Evolutionary conservation across 2,329 filamentous ascomycete genomes (phyloP), one percentile per base, ranked within the genome.

Genomic region (Colletotrichum sp.): DNA sequence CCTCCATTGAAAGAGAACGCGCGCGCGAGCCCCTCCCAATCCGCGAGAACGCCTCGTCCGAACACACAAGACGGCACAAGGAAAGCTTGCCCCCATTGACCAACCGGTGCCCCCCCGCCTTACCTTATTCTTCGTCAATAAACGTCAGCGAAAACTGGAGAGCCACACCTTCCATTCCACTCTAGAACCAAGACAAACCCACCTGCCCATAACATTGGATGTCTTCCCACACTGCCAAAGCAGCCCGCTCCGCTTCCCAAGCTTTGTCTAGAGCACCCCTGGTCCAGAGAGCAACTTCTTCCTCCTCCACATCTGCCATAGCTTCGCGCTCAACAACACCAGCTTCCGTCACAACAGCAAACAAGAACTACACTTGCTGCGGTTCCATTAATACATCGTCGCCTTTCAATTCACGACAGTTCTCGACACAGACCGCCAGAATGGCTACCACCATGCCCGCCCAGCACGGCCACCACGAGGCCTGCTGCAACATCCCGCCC

Each of bases 401-500:
- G n/a, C 19, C 25, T 28, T 48, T 68, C 27, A 12, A 6, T 4
- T 28, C 63, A 22, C 34, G 64, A 27, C 63, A 59, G 30, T 65
- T 71, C 27, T 65, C 63, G 36, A 68, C 72, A 25, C 68, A 67
- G 48, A 30, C 72, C 59, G 69, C 77, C 25, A 77, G 48, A n/a
- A 90, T 90, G 88, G 57, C 68, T 6, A 88, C 88, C 80, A 84
- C 86, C 39, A 89, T 89, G 87, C 86, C 86, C 57, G 88, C 88
- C 27, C 85, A 87, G 75, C 85, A 87, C 80, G 90, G 89, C 82
- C 90, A 91, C 82, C 90, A 86, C 80, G 84, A 87, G 82, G 87
- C 90, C 80, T 91, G 90, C 86, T 91, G 90, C 82, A 91, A 89
- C 80, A 86, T 91, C 68, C 89, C 91, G 11, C 90, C 91, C 8